Conservation (phyloP, 305 asterid species). For the Fraxinus floribunda region DNA sequence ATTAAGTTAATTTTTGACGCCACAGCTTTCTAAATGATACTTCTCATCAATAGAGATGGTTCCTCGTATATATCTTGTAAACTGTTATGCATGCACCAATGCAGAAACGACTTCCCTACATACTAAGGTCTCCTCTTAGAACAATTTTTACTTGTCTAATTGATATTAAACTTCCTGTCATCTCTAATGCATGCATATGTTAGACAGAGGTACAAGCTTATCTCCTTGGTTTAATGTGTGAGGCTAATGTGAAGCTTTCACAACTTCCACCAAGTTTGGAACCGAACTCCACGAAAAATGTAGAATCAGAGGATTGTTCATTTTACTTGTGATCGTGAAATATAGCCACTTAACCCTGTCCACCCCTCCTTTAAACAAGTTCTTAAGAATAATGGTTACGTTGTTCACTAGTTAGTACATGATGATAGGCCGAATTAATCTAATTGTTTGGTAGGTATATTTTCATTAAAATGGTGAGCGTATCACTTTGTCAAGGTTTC, state of each 20-base stretch:
- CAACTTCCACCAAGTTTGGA: neutral
- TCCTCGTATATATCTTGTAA: neutral
- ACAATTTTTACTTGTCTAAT: neutral
- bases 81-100: neutral
- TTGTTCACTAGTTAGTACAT: neutral
- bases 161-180: neutral
- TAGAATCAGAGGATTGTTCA: neutral
- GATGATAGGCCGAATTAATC: neutral
- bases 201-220: neutral
- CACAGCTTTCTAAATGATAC: neutral
- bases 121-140: neutral
- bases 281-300: neutral
- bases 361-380: neutral
- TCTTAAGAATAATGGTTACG: neutral
- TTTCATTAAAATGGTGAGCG: neutral
- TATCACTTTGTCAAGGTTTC: neutral
- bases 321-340: neutral
- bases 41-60: neutral
- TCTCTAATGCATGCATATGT: neutral
- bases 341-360: neutral
- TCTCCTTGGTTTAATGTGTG: neutral
- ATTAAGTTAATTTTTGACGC: neutral
- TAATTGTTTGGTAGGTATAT: neutral
- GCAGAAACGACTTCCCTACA: neutral
- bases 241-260: neutral